These are phyloP conservation scores for Tirmania nivea DNA, from an alignment of 495 filamentous ascomycete genomes.

Conservation along the genomic window DNA sequence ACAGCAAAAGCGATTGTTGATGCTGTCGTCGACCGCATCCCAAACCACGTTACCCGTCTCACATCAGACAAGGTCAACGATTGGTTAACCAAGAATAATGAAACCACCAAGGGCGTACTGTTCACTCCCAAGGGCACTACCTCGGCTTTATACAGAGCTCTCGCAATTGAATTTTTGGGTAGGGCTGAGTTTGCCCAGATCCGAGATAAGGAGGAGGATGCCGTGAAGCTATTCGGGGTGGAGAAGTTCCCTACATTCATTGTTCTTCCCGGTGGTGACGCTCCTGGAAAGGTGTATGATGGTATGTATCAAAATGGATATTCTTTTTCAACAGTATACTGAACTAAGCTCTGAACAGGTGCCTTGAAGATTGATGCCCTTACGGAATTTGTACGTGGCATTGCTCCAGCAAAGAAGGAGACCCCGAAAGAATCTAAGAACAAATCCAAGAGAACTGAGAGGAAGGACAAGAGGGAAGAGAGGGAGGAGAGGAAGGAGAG, in stretches of 20 bases:
- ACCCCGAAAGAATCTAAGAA: constrained; percentile 75
- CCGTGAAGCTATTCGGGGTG: constrained; percentile 54
- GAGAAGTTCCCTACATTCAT: constrained; percentile 59
- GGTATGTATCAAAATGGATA: constrained; percentile 22
- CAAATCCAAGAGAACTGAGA: constrained; percentile 85
- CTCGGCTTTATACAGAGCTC: constrained; percentile 54
- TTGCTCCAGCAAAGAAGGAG: constrained; percentile 25
- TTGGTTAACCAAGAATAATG: constrained; percentile 52
- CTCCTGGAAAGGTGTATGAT: constrained; percentile 48
- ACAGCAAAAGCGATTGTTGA: constrained; percentile 73
- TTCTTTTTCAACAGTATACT: too few relatives aligned
- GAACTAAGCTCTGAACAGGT: not conserved
- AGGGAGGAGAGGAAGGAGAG: constrained; percentile 40
- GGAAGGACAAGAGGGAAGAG: constrained; percentile 73
- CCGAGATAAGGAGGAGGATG: constrained; percentile 53
- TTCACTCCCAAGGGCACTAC: constrained; percentile 90
- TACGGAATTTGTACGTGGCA: not conserved
- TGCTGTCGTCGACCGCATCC: constrained; percentile 64
- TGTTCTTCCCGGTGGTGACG: constrained; percentile 51
- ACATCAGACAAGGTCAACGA: constrained; percentile 57
- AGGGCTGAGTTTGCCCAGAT: constrained; percentile 65
- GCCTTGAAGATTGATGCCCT: not conserved
- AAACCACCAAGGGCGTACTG: constrained; percentile 64
- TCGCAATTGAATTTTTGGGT: constrained; percentile 84
- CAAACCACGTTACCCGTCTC: constrained; percentile 68